Evolutionary conservation across 768 basidiomycete species (phyloP), one percentile per base, ranked within the genome.

Genomic region (Lyophyllum decastes): DNA sequence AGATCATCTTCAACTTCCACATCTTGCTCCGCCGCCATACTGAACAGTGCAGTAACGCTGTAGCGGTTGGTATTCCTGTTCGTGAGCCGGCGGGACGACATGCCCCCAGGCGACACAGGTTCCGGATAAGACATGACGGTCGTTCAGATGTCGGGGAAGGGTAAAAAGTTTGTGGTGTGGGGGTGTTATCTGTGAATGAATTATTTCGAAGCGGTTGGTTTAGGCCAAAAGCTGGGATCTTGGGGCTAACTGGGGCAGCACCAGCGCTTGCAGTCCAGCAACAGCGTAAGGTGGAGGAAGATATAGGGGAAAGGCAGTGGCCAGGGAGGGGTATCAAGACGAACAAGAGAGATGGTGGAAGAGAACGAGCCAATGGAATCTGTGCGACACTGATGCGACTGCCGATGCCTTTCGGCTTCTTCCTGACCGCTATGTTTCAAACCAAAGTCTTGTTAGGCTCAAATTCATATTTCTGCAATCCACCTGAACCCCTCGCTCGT

Each of bases 21-120:
- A 71, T 98, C 96, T 79, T 98, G 95, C 76, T 98, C 96, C 34
- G 96, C 96, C 12, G 95, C 96, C 89, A 98, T 95, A 67, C 92
- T 94, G 72, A 96, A 98, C 64, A 98, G 80, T 25, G 94, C 94
- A 49, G 92, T 98, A 38, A 98, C 95, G 72, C 90, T 92, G 76
- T 97, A 96, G 57, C 95, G 89, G 76, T 97, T 96, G 63, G 93
- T 95, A 72, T 94, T 97, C 72, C 95, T 79, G 79, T 94, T 94
- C 34, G 92, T 92, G 69, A 92, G 81, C 27, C 92, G 83, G 65
- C 90, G 85, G 62, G 84, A 76, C 61, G 87, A 88, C 68, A 87
- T 80, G 65, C 83, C 79, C 61, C 79, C 81, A 51, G 90, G 85
- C 25, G 89, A 88, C 49, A 76, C 73, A 40, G 88, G 79, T 57